These are phyloP conservation scores for Acacia acuminata DNA, from an alignment of 306 rosid genomes.

Conservation along the genomic window DNA sequence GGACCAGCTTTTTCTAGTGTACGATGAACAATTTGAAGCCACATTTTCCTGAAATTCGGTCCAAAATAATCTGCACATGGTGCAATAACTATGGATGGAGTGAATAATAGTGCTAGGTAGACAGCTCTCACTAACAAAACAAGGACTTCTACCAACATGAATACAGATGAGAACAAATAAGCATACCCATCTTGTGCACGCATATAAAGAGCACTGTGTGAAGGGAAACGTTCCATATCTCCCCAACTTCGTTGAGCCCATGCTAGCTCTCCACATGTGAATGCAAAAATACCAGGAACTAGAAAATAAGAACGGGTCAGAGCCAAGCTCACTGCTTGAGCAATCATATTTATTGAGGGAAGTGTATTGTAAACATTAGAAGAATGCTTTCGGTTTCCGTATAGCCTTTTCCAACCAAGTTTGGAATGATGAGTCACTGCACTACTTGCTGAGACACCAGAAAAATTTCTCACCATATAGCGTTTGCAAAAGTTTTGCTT, in stretches of 20 bases:
- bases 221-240: conserved; percentile 39
- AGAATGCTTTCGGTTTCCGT: conserved; percentile 37
- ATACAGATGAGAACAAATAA: conserved; percentile 42
- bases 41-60: conserved; percentile 54
- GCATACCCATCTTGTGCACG: conserved; percentile 73
- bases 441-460: conserved; percentile 41
- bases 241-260: conserved; percentile 55
- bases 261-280: conserved; percentile 64
- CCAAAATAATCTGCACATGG: conserved; percentile 70
- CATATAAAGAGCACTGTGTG: conserved; percentile 58
- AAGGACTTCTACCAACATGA: conserved; percentile 49
- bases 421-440: conserved; percentile 45
- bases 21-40: conserved; percentile 72
- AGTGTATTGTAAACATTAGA: conserved; percentile 34
- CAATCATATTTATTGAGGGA: conserved; percentile 52
- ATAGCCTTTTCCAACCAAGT: conserved; percentile 59
- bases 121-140: conserved; percentile 60
- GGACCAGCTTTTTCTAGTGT: conserved; percentile 81
- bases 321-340: conserved; percentile 77
- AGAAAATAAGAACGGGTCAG: conserved; percentile 58
- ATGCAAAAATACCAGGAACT: conserved; percentile 73
- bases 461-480: conserved; percentile 37
- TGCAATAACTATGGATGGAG: conserved; percentile 78
- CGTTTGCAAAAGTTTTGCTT: conserved; percentile 34
- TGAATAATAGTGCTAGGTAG: conserved; percentile 63